These are phyloP conservation scores for Candida patagonica DNA, from an alignment of 805 yeast species.

Conservation along the genomic window DNA sequence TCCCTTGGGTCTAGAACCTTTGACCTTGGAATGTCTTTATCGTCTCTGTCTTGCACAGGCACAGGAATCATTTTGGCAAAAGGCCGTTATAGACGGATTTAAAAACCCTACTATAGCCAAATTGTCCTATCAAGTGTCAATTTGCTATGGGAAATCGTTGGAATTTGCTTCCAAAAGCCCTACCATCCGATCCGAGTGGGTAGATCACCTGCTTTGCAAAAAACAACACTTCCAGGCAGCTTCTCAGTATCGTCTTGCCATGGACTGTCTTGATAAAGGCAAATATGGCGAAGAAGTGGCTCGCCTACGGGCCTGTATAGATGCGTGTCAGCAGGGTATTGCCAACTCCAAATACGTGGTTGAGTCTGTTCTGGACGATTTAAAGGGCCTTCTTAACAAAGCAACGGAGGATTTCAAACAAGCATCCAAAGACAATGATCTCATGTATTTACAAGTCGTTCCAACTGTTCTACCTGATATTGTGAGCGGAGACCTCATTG, in stretches of 20 bases:
- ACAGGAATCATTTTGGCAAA: conserved; percentile 78
- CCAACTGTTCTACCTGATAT: conserved; percentile 41
- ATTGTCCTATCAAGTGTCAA: conserved; percentile 54
- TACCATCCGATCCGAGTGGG: conserved; percentile 55
- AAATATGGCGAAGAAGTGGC: conserved; percentile 69
- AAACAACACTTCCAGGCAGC: conserved; percentile 60
- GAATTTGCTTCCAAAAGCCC: conserved; percentile 38
- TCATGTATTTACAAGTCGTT: conserved; percentile 61
- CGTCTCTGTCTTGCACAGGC: conserved; percentile 69
- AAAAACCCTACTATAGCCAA: conserved; percentile 56
- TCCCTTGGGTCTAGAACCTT: conserved; percentile 40
- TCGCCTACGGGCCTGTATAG: conserved; percentile 37
- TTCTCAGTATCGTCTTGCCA: conserved; percentile 54
- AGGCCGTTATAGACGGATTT: conserved; percentile 42
- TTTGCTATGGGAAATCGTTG: conserved; percentile 42
- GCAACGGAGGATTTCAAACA: conserved; percentile 38
- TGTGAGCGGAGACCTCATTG: conserved; percentile 42
- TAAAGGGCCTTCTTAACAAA: conserved; percentile 39
- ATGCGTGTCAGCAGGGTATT: conserved; percentile 31
- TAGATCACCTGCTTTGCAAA: conserved; percentile 51
- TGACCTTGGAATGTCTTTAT: conserved; percentile 43
- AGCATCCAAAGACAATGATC: conserved; percentile 72
- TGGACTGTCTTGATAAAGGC: conserved; percentile 36
- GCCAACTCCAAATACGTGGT: conserved; percentile 34
- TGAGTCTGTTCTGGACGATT: conserved; percentile 41